These are phyloP conservation scores for Miscanthus sacchariflorus DNA, from an alignment of 202 grass and related monocot genomes.

Conservation along the genomic window DNA sequence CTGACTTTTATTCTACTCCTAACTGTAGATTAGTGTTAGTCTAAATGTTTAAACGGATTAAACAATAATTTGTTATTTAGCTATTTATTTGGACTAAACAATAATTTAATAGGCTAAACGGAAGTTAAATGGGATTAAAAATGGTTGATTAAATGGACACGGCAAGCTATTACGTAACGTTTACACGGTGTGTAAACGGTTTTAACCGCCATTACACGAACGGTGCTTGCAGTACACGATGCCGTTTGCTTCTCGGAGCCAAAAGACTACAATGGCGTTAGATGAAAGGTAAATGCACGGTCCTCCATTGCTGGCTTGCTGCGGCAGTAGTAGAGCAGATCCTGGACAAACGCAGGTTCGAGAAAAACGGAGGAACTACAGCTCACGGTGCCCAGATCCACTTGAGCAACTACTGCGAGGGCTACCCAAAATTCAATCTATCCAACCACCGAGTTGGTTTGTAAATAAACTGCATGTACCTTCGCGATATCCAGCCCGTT, in stretches of 20 bases:
- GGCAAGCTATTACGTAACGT: no score
- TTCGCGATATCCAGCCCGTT: not conserved
- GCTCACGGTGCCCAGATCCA: conserved; percentile 27
- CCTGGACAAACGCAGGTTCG: not conserved
- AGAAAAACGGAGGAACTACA: conserved; percentile 6
- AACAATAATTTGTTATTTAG: no score
- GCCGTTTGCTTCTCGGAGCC: not conserved
- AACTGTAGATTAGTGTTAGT: no score
- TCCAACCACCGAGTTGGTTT: conserved; percentile 35
- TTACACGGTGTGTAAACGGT: no score
- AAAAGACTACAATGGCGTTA: not conserved
- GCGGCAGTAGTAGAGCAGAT: not conserved
- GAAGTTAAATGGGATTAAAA: no score
- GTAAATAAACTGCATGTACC: conserved; percentile 16
- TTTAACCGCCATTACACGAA: no score
- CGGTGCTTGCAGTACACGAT: no score
- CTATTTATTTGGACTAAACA: no score
- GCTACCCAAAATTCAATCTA: conserved; percentile 27
- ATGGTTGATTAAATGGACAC: no score
- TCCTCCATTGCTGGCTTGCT: not conserved
- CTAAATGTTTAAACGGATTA: no score
- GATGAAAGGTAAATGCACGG: not conserved
- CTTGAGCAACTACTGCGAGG: conserved; percentile 25
- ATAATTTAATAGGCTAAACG: no score
- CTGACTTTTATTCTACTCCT: no score